Evolutionary conservation across 2,329 filamentous ascomycete genomes (phyloP).

Genomic region (Neocucurbitaria cava): DNA sequence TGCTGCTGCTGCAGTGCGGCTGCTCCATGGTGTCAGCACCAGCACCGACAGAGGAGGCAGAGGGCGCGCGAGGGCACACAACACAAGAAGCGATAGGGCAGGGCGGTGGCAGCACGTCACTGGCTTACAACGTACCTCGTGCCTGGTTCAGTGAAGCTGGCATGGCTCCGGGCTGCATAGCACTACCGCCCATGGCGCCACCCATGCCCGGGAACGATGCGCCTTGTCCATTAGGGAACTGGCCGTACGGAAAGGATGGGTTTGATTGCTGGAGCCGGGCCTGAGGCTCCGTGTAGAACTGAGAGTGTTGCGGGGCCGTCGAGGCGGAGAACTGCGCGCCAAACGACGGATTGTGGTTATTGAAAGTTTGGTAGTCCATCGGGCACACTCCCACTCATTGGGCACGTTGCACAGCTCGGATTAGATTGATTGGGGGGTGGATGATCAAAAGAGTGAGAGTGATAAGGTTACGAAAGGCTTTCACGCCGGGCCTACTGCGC

Average conservation of each 20-base stretch:
- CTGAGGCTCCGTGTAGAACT: conserved; percentile 42
- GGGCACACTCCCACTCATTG: conserved; percentile 43
- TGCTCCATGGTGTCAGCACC: conserved; percentile 25
- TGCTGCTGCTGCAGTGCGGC: conserved; percentile 35
- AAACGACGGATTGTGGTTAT: conserved; percentile 45
- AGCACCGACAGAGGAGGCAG: conserved; percentile 12
- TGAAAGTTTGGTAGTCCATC: conserved; percentile 50
- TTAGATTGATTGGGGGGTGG: conserved; percentile 48
- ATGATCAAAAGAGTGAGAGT: conserved; percentile 42
- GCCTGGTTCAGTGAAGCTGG: conserved; percentile 35
- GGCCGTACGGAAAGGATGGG: conserved; percentile 38
- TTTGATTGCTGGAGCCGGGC: conserved; percentile 45
- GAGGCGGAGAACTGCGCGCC: conserved; percentile 41
- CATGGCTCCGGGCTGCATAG: conserved; percentile 44
- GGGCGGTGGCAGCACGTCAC: conserved; percentile 22
- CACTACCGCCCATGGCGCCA: conserved; percentile 19
- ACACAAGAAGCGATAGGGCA: conserved; percentile 20
- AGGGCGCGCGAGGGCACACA: conserved; percentile 13
- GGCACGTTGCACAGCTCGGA: conserved; percentile 47
- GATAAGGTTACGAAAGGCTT: conserved; percentile 30
- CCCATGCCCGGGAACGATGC: conserved; percentile 31
- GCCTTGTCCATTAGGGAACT: conserved; percentile 44
- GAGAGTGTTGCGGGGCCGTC: conserved; percentile 42
- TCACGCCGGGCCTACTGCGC: neutral
- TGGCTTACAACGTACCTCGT: conserved; percentile 49